phyloP scores from a whole-genome alignment of 441 rosid genomes.

The Erysimum pusillum region DNA sequence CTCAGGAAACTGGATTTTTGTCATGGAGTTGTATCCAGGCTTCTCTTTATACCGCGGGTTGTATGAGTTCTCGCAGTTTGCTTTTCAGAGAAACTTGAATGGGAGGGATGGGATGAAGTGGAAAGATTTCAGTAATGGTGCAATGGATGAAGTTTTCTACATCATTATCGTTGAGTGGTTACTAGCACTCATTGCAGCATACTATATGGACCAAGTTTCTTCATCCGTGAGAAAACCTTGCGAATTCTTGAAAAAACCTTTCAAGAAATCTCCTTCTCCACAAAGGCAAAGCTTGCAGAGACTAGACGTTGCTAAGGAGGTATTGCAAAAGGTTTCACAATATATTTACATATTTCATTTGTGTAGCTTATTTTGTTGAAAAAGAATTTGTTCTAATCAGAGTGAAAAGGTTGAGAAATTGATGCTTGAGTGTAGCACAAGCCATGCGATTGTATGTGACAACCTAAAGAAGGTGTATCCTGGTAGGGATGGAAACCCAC shows the following conservation, averaged over 20 bases:
- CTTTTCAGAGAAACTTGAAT: conserved; percentile 56
- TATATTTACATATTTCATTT: too few species aligned
- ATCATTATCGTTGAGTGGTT: conserved; percentile 83
- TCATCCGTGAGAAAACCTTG: conserved; percentile 66
- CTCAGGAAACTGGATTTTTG: conserved; percentile 69
- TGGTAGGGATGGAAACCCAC: conserved; percentile 87
- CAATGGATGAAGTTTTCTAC: conserved; percentile 67
- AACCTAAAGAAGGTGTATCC: conserved; percentile 84
- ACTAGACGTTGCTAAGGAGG: conserved; percentile 86
- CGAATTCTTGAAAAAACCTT: conserved; percentile 59
- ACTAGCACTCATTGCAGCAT: conserved; percentile 63
- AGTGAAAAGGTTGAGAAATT: conserved; percentile 79
- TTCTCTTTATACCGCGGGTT: conserved; percentile 85
- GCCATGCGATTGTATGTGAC: conserved; percentile 73
- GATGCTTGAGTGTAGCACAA: conserved; percentile 62
- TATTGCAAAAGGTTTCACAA: conserved; percentile 37
- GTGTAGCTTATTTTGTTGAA: conserved; percentile 15
- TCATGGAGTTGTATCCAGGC: conserved; percentile 87
- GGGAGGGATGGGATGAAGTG: conserved; percentile 74
- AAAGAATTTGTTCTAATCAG: conserved; percentile 45
- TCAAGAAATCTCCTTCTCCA: conserved; percentile 49
- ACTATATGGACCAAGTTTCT: conserved; percentile 45
- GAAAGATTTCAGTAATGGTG: conserved; percentile 64
- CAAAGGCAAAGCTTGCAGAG: conserved; percentile 61
- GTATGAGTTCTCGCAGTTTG: conserved; percentile 74